Conservation (phyloP, 2,329 filamentous ascomycete genomes). For the Fusarium sp. region DNA sequence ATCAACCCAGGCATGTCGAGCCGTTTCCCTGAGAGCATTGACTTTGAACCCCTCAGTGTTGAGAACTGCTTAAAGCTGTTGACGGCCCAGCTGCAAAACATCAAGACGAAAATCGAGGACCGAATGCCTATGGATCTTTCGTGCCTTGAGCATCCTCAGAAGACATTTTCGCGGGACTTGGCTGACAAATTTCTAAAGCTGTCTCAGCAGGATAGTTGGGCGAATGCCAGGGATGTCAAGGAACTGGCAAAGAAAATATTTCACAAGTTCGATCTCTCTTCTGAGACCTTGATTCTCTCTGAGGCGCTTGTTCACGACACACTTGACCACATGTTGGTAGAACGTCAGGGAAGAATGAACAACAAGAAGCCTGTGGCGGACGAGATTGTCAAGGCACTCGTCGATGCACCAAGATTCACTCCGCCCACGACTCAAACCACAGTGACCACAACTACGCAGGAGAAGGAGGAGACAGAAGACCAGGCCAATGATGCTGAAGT, state of each 20-base stretch:
- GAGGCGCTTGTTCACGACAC: constrained; percentile 26
- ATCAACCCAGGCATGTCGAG: constrained; percentile 72
- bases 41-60: constrained; percentile 62
- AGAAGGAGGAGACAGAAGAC: neutral
- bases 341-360: constrained; percentile 16
- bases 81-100: constrained; percentile 52
- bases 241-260: constrained; percentile 65
- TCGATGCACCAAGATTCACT: fast-evolving
- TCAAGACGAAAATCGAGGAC: constrained; percentile 34
- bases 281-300: constrained; percentile 22
- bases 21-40: constrained; percentile 70
- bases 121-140: constrained; percentile 41
- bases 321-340: constrained; percentile 42
- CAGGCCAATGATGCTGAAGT: neutral
- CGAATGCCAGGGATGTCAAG: constrained; percentile 71
- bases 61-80: constrained; percentile 55
- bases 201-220: constrained; percentile 63
- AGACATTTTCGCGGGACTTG: constrained; percentile 20
- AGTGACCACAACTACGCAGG: neutral
- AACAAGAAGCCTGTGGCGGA: constrained; percentile 5
- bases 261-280: constrained; percentile 41
- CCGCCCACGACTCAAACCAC: neutral
- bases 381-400: neutral
- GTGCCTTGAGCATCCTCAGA: constrained; percentile 40
- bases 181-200: constrained; percentile 54